Base-by-base conservation (phyloP, 2,329 filamentous ascomycete genomes). In the Exutisphaerella laricina region DNA sequence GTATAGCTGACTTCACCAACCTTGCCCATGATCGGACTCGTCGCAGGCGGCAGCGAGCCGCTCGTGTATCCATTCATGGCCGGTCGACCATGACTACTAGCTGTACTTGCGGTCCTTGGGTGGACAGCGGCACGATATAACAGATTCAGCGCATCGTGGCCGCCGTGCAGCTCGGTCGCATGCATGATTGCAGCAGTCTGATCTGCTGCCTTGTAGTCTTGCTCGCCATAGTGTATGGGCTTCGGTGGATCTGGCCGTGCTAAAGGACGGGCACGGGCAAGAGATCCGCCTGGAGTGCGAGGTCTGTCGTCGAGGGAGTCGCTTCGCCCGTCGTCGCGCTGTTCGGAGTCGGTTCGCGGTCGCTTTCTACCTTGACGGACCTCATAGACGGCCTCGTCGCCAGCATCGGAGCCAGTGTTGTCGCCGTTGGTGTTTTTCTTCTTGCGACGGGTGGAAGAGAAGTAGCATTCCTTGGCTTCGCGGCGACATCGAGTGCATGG, bases 401-500 rank as follows among this genome's bases (percentile, higher is more conserved):
- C 58, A 31, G 70, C 68, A 2, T 72, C 67, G 5, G 58, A 53
- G 21, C 62, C 64, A 39, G 64, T 67, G 44, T 70, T 73, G 9
- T 54, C 51, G 10, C 33, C 44, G 28, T 39, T 50, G 18, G 70
- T 79, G 35, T 76, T 76, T 74, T 92, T 94, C 62, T 88, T 80
- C 79, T 97, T 97, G 61, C 92, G 82, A 38, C 92, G 78, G 22
- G 89, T 97, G 14, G 88, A 87, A 50, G 88, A 94, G 72, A 98
- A 98, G 75, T 84, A 94, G 72, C 92, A 98, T 59, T 95, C 84
- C 66, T 97, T 97, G 70, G 84, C 88, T 72, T 98, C 92, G 55
- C 92, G 82, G 40, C 88, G 84, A 65, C 92, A 98, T 61, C 92
- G 82, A 46, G 90, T 85, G 66, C 92, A 98, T 2, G 92, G 92